Percentiles rank a stretch among this genome's conserved stretches.
Evolutionary conservation across 2,329 filamentous ascomycete species (phyloP).

Genomic region (Ambrosiella xylebori): DNA sequence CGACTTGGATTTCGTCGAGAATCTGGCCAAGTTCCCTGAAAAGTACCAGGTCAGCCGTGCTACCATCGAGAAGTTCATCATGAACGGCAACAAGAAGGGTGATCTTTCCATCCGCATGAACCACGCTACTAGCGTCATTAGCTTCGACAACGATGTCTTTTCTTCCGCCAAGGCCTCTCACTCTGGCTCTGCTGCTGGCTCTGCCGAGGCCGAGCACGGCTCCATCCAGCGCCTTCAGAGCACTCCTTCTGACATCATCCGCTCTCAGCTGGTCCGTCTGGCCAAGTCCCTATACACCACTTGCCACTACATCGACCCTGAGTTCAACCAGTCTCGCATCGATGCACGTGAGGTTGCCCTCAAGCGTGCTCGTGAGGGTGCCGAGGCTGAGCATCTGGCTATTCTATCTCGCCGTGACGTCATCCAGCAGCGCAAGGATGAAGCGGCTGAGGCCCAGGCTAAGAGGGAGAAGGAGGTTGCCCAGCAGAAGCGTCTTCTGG

Average conservation of each 20-base stretch:
- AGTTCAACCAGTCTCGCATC: conserved; percentile 65
- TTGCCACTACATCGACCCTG: conserved; percentile 87
- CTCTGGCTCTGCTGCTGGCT: conserved; percentile 66
- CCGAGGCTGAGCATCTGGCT: conserved; percentile 80
- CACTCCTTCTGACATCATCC: conserved; percentile 93
- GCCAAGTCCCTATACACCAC: conserved; percentile 84
- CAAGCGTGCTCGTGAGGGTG: conserved; percentile 65
- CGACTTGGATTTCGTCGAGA: conserved; percentile 81
- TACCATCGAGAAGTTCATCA: conserved; percentile 99
- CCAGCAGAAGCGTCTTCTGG: conserved; percentile 67
- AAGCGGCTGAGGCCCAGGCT: conserved; percentile 74
- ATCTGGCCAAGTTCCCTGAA: conserved; percentile 87
- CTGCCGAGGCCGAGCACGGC: conserved; percentile 67
- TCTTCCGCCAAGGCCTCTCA: conserved; percentile 88
- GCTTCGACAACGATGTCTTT: conserved; percentile 96
- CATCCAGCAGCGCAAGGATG: conserved; percentile 94
- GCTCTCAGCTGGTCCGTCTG: conserved; percentile 80
- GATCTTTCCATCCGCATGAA: conserved; percentile 92
- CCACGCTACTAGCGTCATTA: conserved; percentile 84
- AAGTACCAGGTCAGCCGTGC: conserved; percentile 81
- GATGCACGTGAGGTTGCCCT: conserved; percentile 67
- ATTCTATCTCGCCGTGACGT: conserved; percentile 72
- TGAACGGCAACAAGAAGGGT: conserved; percentile 99
- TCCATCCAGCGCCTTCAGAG: conserved; percentile 91
- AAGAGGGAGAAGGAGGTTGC: conserved; percentile 87